Evolutionary conservation across 257 asterid genomes (phyloP).

Genomic region (Salvia miltiorrhiza): DNA sequence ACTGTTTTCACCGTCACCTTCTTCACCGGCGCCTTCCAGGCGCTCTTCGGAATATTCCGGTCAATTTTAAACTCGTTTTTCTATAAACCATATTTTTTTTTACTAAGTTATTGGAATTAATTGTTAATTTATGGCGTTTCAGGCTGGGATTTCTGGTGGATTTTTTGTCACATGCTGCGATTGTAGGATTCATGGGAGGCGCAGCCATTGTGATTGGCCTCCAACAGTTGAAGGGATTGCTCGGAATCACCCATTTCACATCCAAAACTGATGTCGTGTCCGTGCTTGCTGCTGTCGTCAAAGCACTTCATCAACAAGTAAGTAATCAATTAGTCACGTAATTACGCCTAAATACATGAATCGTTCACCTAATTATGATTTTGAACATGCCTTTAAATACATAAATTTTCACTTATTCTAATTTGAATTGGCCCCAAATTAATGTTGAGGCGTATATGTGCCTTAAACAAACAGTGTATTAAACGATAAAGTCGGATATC

Average conservation of each 20-base stretch:
- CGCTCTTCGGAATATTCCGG: constrained; percentile 47
- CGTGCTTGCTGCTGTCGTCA: constrained; percentile 46
- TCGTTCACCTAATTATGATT: no score
- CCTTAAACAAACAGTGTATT: no score
- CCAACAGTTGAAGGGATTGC: constrained; percentile 71
- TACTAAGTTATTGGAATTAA: no score
- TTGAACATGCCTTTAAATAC: no score
- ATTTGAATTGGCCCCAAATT: no score
- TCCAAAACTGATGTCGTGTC: constrained; percentile 64
- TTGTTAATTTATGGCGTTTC: not conserved
- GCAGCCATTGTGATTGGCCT: constrained; percentile 86
- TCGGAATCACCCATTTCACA: constrained; percentile 62
- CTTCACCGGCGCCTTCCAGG: constrained; percentile 54
- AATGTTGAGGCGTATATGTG: no score
- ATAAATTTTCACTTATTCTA: no score
- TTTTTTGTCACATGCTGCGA: constrained; percentile 83
- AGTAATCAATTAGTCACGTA: no score
- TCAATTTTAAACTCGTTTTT: no score
- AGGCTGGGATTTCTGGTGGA: constrained; percentile 77
- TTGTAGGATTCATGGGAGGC: constrained; percentile 91
- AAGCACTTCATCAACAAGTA: constrained; percentile 48
- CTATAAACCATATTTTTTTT: no score
- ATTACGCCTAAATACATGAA: no score
- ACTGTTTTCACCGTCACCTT: constrained; percentile 53
- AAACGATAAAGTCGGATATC: no score